Evolutionary conservation across 495 filamentous ascomycete species (phyloP).

Genomic region (Bathelium albidoporum): DNA sequence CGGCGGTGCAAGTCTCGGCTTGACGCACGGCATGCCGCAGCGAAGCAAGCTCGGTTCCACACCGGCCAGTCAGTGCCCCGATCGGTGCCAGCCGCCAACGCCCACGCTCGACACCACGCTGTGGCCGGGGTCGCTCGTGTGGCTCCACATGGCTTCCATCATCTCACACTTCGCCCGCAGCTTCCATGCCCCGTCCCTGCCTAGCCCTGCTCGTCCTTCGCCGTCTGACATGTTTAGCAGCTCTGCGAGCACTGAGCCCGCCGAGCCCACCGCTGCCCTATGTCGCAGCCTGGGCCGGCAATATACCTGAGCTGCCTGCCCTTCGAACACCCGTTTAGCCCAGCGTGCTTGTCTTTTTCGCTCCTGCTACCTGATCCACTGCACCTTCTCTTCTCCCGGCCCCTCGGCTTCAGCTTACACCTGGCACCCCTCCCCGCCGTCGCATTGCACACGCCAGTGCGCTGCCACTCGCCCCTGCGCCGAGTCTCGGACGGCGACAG

Average conservation of each 20-base stretch:
- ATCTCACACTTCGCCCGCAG: constrained; percentile 1
- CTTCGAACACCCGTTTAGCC: constrained; percentile 2
- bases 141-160: constrained; percentile 5
- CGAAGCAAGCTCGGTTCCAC: not conserved
- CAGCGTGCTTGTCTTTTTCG: not conserved
- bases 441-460: too few species aligned
- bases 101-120: constrained; percentile 3
- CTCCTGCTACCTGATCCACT: not conserved
- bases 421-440: not conserved
- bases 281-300: constrained; percentile 5
- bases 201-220: not conserved
- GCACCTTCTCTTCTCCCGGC: not conserved
- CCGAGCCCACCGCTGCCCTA: constrained; percentile 4
- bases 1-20: constrained; percentile 1
- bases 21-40: constrained; percentile 6
- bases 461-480: not conserved
- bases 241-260: too few species aligned
- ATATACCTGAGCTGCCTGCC: constrained; percentile 1
- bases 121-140: constrained; percentile 1
- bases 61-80: not conserved
- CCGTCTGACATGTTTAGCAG: not conserved
- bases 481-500: not conserved
- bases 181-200: not conserved
- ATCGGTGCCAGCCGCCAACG: constrained; percentile 2
- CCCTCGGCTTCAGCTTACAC: not conserved